These are phyloP conservation scores for Solioccasus polychromus DNA, from an alignment of 768 basidiomycete species.

Conservation along the genomic window DNA sequence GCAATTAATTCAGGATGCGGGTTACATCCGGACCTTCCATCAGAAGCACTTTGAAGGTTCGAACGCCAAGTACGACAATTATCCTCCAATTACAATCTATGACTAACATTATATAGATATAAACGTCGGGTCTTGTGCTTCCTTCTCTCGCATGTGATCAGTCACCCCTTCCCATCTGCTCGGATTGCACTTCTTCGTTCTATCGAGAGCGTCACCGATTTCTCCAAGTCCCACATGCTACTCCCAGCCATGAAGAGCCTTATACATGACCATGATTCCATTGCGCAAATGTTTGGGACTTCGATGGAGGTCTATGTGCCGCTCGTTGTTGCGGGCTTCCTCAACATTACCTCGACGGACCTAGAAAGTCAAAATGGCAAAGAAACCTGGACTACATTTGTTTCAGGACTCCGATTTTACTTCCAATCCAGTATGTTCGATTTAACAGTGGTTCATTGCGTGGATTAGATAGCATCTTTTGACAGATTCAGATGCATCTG, in stretches of 20 bases:
- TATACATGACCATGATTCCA: slow-evolving; percentile 19
- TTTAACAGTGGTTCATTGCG: background rate
- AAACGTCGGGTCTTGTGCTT: slow-evolving; percentile 72
- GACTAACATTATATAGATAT: slow-evolving; percentile 43
- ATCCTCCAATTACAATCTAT: slow-evolving; percentile 32
- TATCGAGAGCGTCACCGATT: slow-evolving; percentile 40
- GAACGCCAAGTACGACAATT: slow-evolving; percentile 43
- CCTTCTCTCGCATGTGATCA: slow-evolving; percentile 74
- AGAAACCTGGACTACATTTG: slow-evolving; percentile 50
- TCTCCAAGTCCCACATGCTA: slow-evolving; percentile 49
- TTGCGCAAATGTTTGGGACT: slow-evolving; percentile 36
- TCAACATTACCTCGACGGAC: slow-evolving; percentile 41
- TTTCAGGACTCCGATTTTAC: slow-evolving; percentile 40
- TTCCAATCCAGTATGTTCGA: slow-evolving; percentile 45
- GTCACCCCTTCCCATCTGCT: slow-evolving; percentile 46
- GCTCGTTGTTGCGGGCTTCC: slow-evolving; percentile 48
- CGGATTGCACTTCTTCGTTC: slow-evolving; percentile 54
- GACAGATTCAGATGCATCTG: slow-evolving; percentile 39
- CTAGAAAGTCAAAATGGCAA: slow-evolving; percentile 43
- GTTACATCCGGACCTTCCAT: slow-evolving; percentile 59
- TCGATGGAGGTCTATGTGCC: slow-evolving; percentile 34
- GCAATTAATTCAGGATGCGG: slow-evolving; percentile 58
- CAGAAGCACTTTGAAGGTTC: slow-evolving; percentile 47
- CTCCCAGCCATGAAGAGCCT: slow-evolving; percentile 53
- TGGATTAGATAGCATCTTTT: slow-evolving; percentile 2